Conservation (phyloP, 257 asterid genomes). For the Ehretia macrophylla region DNA sequence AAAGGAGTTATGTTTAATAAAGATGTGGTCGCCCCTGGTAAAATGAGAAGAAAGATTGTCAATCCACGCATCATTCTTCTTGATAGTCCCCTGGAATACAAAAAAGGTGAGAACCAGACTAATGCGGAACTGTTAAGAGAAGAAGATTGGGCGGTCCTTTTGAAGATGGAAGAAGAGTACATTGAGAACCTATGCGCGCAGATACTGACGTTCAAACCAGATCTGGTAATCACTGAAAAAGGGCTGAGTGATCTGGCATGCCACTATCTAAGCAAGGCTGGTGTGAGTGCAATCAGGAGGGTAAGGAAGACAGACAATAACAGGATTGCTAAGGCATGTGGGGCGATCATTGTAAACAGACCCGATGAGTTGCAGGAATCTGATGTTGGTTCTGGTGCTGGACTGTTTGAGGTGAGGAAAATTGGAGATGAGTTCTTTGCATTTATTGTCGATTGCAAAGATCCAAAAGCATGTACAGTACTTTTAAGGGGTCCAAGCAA, state of each 20-base stretch:
- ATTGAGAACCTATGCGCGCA: conserved; percentile 71
- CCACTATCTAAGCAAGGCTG: conserved; percentile 89
- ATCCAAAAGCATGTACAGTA: conserved; percentile 92
- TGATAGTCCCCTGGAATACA: conserved; percentile 91
- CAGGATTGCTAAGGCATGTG: conserved; percentile 95
- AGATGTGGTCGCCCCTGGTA: conserved; percentile 95
- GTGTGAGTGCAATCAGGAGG: conserved; percentile 95
- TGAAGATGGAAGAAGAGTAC: conserved; percentile 96
- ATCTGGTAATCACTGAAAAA: conserved; percentile 82
- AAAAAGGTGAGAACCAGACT: conserved; percentile 98
- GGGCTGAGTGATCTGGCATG: conserved; percentile 92
- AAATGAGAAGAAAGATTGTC: conserved; percentile 82
- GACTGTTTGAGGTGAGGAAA: conserved; percentile 87
- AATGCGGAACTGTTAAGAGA: conserved; percentile 88
- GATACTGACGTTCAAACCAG: conserved; percentile 80
- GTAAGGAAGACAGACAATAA: conserved; percentile 84
- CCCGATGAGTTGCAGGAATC: conserved; percentile 98
- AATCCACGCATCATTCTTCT: conserved; percentile 93
- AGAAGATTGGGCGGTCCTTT: conserved; percentile 88
- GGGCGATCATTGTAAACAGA: conserved; percentile 90
- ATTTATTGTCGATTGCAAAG: conserved; percentile 80
- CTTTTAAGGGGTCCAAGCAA: conserved; percentile 97
- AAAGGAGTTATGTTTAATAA: conserved; percentile 94
- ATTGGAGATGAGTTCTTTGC: conserved; percentile 93
- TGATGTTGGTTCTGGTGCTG: conserved; percentile 94